These are phyloP conservation scores for Carallia pectinifolia DNA, from an alignment of 345 rosid genomes.

Conservation along the genomic window DNA sequence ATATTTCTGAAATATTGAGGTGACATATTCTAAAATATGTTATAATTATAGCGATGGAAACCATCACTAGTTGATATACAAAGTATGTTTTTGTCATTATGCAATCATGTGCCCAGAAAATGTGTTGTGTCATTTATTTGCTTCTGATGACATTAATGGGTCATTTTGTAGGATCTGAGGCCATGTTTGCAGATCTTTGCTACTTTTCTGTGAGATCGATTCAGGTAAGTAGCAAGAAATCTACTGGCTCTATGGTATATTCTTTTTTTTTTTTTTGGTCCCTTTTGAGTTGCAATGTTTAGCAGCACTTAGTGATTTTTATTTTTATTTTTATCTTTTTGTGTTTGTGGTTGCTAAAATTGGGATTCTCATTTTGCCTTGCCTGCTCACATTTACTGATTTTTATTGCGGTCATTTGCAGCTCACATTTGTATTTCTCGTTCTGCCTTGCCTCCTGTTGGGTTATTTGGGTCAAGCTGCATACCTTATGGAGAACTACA, in stretches of 20 bases:
- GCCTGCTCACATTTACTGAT: no score
- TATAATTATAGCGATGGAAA: not conserved
- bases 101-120: not conserved
- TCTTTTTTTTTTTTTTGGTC: not conserved
- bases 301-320: conserved; percentile 1
- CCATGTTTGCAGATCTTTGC: conserved; percentile 99
- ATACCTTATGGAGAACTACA: conserved; percentile 67
- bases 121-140: not conserved
- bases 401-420: conserved; percentile 53
- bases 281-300: not conserved
- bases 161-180: conserved; percentile 79
- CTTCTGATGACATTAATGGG: not conserved
- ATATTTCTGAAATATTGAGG: not conserved
- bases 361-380: conserved; percentile 25
- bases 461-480: conserved; percentile 99
- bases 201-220: conserved; percentile 92
- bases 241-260: conserved; percentile 20
- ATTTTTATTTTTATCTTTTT: not conserved
- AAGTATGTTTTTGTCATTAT: not conserved
- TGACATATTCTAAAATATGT: not conserved
- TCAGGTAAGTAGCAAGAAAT: conserved; percentile 60
- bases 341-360: conserved; percentile 8
- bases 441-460: conserved; percentile 92
- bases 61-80: not conserved
- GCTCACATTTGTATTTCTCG: conserved; percentile 96